Evolutionary conservation across 2,329 filamentous ascomycete species (phyloP), one percentile per base, ranked within the genome.

Genomic region (Diaporthe batatas): DNA sequence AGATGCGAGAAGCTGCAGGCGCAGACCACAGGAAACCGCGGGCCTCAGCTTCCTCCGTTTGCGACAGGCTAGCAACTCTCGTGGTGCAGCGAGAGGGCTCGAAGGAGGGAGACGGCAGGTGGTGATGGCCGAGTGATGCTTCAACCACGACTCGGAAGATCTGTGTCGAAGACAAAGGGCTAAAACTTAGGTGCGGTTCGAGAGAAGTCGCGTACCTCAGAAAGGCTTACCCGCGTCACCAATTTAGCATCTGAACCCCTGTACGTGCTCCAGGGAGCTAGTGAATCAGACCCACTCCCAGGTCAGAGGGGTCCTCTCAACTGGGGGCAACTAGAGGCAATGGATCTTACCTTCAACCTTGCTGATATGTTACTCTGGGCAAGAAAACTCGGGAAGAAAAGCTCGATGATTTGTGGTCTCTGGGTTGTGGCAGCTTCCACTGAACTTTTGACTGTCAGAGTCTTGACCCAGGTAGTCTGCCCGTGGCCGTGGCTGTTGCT

Each of bases 191-290:
- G 44, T 65, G 62, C 29, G 12, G 44, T 65, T 18, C 16, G 44
- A 25, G 44, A 25, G 44, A 36, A 23, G 62, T 67, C 62, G 62
- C 62, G 62, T 67, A 51, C 32, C 16, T 62, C 16, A 18, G 21
- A 18, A 18, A 36, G 25, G 42, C 44, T 21, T 34, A 51, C 62
- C 39, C 32, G 44, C 62, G 62, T 67, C 62, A 67, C 62, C n/a
- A 65, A 65, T 65, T 51, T 65, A 65, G 36, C n/a, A 36, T 14
- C 8, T 7, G n/a, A 29, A 36, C 23, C 62, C 44, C 47, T 67
- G 62, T 32, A 64, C 59, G 25, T 18, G 59, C 59, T 62, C 47
- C n/a, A 47, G 8, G 29, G 58, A 18, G 39, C 58, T 62, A 42
- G 39, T 39, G 12, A 64, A 18, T 34, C 18, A n/a, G 42, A 32